Percentiles rank a stretch among this genome's conserved stretches.
Conservation (phyloP, 2,329 filamentous ascomycete species). For the Polychaeton citri region DNA sequence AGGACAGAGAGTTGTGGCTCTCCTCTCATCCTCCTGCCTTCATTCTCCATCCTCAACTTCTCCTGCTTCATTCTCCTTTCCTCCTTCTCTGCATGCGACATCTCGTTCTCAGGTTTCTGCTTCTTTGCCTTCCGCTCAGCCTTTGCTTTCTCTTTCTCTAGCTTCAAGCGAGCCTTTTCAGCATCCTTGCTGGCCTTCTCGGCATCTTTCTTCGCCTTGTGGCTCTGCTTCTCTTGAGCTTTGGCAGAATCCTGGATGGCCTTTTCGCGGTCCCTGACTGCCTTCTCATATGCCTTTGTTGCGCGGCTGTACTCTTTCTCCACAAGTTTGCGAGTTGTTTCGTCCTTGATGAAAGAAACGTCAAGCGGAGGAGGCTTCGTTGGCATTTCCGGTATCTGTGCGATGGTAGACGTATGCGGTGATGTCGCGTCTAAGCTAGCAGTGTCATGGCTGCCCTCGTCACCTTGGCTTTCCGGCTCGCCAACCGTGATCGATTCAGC, state of each 20-base stretch:
- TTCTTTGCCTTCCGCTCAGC: slow-evolving; percentile 5
- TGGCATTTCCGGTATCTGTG: slow-evolving; percentile 38
- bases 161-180: slow-evolving; percentile 24
- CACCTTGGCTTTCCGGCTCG: neutral
- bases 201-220: slow-evolving; percentile 18
- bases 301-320: slow-evolving; percentile 53
- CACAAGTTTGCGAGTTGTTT: slow-evolving; percentile 51
- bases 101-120: slow-evolving; percentile 10
- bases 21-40: slow-evolving; percentile 16
- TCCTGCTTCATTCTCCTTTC: slow-evolving; percentile 16
- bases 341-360: slow-evolving; percentile 46
- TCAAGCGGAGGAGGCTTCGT: slow-evolving; percentile 39
- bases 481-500: slow-evolving; percentile 9
- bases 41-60: slow-evolving; percentile 18
- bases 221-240: slow-evolving; percentile 33
- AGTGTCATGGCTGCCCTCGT: neutral
- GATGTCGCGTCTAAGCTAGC: neutral
- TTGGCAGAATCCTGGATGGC: slow-evolving; percentile 51
- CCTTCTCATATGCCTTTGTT: slow-evolving; percentile 52
- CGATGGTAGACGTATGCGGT: neutral
- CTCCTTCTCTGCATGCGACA: slow-evolving; percentile 17
- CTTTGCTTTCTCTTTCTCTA: slow-evolving; percentile 14
- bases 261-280: slow-evolving; percentile 53
- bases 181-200: slow-evolving; percentile 20
- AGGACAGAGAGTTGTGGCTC: slow-evolving; percentile 8